Evolutionary conservation across 768 basidiomycete species (phyloP).

Genomic region (Serpula lacrymans): DNA sequence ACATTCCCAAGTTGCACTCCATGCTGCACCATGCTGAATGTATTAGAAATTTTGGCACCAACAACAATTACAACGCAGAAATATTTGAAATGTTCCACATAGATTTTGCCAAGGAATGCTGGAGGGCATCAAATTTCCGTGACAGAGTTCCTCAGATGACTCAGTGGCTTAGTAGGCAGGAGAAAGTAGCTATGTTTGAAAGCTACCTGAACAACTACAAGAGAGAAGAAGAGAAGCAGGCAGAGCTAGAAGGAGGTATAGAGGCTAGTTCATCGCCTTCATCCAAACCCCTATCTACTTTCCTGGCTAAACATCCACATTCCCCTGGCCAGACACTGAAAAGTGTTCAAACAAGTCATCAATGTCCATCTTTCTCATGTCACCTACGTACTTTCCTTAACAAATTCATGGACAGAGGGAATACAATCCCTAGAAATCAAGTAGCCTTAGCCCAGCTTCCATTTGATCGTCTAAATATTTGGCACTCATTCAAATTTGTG

Average conservation of each 20-base stretch:
- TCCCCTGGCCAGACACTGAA: too few species aligned
- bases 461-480: too few species aligned
- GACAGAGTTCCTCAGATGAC: conserved; percentile 38
- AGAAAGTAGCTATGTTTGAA: conserved; percentile 24
- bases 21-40: conserved; percentile 6
- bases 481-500: too few species aligned
- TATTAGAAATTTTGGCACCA: conserved; percentile 26
- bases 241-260: background rate
- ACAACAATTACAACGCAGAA: conserved; percentile 37
- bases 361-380: too few species aligned
- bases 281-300: too few species aligned
- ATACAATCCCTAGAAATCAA: too few species aligned
- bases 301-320: background rate
- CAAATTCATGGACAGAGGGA: too few species aligned
- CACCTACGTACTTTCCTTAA: too few species aligned
- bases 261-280: too few species aligned
- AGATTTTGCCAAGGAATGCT: conserved; percentile 37
- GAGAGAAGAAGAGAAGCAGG: background rate
- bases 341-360: too few species aligned
- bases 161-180: conserved; percentile 28
- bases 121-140: conserved; percentile 28
- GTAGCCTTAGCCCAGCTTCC: too few species aligned
- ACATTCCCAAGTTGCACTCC: conserved; percentile 11
- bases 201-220: conserved; percentile 18
- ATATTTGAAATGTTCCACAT: conserved; percentile 30